These are phyloP conservation scores for Pseudogymnoascus sp. DNA, from an alignment of 2,329 filamentous ascomycete genomes.

Conservation along the genomic window DNA sequence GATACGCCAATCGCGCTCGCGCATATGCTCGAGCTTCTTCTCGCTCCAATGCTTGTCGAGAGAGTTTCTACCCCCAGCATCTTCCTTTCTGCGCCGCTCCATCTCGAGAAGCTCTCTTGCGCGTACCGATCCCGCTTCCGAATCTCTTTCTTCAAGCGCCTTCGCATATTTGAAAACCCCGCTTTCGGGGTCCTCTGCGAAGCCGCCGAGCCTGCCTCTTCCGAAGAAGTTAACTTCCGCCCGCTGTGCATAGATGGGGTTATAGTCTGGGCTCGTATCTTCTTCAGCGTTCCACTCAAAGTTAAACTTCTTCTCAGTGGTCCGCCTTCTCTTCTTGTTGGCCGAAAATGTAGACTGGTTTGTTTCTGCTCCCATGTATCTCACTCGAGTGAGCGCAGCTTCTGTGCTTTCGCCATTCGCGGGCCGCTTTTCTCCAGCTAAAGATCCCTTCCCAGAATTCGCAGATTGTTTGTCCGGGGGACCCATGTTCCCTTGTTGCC, in stretches of 20 bases:
- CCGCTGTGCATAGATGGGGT: conserved; percentile 66
- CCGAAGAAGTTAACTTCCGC: conserved; percentile 63
- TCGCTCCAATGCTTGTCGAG: conserved; percentile 94
- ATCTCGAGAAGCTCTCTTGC: conserved; percentile 78
- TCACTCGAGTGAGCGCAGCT: conserved; percentile 62
- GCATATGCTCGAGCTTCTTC: conserved; percentile 88
- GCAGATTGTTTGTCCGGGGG: conserved; percentile 24
- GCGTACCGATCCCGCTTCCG: conserved; percentile 64
- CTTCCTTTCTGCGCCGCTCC: conserved; percentile 68
- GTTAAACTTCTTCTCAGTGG: conserved; percentile 95
- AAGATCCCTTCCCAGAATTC: conserved; percentile 23
- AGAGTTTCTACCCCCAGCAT: conserved; percentile 59
- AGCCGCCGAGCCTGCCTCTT: conserved; percentile 58
- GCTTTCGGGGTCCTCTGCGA: conserved; percentile 50
- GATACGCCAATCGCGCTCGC: conserved; percentile 95
- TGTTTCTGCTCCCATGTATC: conserved; percentile 86
- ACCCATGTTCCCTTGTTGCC: conserved; percentile 17
- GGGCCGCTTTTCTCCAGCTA: conserved; percentile 30
- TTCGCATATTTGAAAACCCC: conserved; percentile 51
- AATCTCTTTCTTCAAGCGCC: conserved; percentile 66
- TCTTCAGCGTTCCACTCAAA: conserved; percentile 97
- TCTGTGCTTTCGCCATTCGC: conserved; percentile 53
- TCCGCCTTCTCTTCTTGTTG: conserved; percentile 89
- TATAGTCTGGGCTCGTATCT: conserved; percentile 78
- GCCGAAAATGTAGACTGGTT: conserved; percentile 86